Conservation (phyloP, 441 rosid genomes). For the Hura crepitans region DNA sequence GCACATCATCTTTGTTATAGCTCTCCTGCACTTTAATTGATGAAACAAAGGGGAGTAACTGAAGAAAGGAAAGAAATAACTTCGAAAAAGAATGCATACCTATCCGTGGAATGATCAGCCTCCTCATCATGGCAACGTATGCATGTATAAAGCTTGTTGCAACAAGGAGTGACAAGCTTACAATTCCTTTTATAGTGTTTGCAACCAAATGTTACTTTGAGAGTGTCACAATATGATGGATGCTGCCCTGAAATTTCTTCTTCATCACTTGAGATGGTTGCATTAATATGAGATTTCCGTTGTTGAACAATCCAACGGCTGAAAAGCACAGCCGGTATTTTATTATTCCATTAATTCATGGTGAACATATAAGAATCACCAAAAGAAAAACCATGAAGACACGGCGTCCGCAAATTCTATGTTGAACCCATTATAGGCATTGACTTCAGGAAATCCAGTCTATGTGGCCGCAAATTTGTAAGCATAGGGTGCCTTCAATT, state of each 20-base stretch:
- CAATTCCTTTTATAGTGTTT: conserved; percentile 75
- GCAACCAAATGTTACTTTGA: conserved; percentile 47
- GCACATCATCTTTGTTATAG: conserved; percentile 72
- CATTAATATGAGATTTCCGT: conserved; percentile 34
- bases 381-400: neutral
- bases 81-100: conserved; percentile 35
- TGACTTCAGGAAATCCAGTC: no score
- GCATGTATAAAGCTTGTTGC: conserved; percentile 63
- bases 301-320: conserved; percentile 67
- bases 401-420: conserved; percentile 4
- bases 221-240: conserved; percentile 54
- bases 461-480: neutral
- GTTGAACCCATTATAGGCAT: neutral
- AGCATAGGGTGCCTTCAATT: conserved; percentile 4
- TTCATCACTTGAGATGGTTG: conserved; percentile 25
- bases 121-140: conserved; percentile 79
- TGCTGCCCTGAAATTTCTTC: conserved; percentile 49
- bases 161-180: conserved; percentile 61
- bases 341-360: conserved; percentile 20
- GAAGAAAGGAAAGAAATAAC: conserved; percentile 12
- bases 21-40: conserved; percentile 40
- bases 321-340: conserved; percentile 34
- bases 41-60: conserved; percentile 12
- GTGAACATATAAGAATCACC: neutral
- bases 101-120: conserved; percentile 58